Evolutionary conservation across 2,329 filamentous ascomycete species (phyloP).

Genomic region (Neofusicoccum kwambonambiense): DNA sequence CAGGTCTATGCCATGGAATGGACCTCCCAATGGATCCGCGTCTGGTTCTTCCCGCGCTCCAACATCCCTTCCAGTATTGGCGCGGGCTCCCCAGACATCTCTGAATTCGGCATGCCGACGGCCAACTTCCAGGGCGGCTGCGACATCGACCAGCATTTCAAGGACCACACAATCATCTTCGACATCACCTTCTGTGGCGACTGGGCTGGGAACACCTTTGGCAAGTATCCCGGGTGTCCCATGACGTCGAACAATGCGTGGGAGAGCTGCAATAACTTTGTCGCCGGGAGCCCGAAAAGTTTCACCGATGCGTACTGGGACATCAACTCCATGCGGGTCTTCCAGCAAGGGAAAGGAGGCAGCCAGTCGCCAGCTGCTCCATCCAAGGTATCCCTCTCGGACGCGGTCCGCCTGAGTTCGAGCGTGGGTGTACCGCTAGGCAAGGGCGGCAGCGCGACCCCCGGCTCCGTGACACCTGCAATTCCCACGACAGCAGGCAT

Average conservation of each 20-base stretch:
- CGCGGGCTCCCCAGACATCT: slow-evolving; percentile 56
- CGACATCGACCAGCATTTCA: slow-evolving; percentile 37
- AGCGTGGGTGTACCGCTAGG: background rate
- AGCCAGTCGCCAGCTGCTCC: background rate
- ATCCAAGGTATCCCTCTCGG: background rate
- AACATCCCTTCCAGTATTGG: slow-evolving; percentile 43
- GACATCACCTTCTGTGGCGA: slow-evolving; percentile 79
- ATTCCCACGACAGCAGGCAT: background rate
- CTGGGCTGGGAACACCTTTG: slow-evolving; percentile 74
- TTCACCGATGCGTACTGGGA: slow-evolving; percentile 39
- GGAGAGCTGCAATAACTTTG: slow-evolving; percentile 28
- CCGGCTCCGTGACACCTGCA: background rate
- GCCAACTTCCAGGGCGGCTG: slow-evolving; percentile 59
- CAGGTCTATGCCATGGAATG: slow-evolving; percentile 36
- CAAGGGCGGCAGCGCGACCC: background rate
- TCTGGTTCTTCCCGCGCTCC: slow-evolving; percentile 27
- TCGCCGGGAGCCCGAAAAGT: slow-evolving; percentile 23
- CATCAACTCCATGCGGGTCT: slow-evolving; percentile 42
- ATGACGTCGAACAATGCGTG: slow-evolving; percentile 12
- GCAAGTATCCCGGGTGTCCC: slow-evolving; percentile 53
- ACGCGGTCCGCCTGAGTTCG: background rate
- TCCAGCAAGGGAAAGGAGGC: slow-evolving; percentile 24
- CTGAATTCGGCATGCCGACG: slow-evolving; percentile 59
- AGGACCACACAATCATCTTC: slow-evolving; percentile 39
- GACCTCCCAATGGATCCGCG: slow-evolving; percentile 24